Base-by-base conservation (phyloP, 2,329 filamentous ascomycete genomes). In the Decorospora gaudefroyi region DNA sequence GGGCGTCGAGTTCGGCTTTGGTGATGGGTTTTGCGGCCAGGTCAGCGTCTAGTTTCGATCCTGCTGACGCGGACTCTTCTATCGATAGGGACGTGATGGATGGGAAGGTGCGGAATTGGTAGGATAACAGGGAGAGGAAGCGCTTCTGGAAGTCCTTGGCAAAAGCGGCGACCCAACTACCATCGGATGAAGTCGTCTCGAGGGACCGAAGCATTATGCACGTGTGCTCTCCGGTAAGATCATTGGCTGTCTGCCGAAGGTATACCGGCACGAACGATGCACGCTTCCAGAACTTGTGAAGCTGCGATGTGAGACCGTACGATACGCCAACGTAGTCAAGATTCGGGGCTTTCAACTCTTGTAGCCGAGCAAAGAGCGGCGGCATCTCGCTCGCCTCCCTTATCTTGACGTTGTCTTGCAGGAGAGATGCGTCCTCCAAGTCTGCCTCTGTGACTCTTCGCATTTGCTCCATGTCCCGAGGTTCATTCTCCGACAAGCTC, bases 211-310 rank as follows among this genome's bases (percentile, higher is more conserved):
- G 80, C 95, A 99, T 99, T 18, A 99, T 92, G 67, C 90, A 96
- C 0, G 93, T 96, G 69, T 99, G 93, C 72, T 99, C 93, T 42
- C 93, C 93, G 0, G 95, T 99, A 31, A 99, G 78, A 44, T 97
- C 93, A 67, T 97, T 99, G 37, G 93, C 80, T 2, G 95, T 99
- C 74, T 99, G 93, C 22, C 93, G 83, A 10, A 99, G 80, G 64
- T 99, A 99, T 0, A 99, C 89, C 0, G 93, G 93, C 2, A 85
- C 83, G 68, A 96, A 99, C 1, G 78, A 78, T 11, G 87, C 83
- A 23, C 88, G 86, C 73, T 96, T 96, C 93, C 93, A 99, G 78
- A 99, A 99, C 65, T 89, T 95, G 75, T 96, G 93, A 10, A 99
- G 82, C 10, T 83, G 79, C 26, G 85, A 79, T 0, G 93, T 99